Evolutionary conservation across 495 filamentous ascomycete species (phyloP), one percentile per base, ranked within the genome.

Genomic region (Penicillium lividum): DNA sequence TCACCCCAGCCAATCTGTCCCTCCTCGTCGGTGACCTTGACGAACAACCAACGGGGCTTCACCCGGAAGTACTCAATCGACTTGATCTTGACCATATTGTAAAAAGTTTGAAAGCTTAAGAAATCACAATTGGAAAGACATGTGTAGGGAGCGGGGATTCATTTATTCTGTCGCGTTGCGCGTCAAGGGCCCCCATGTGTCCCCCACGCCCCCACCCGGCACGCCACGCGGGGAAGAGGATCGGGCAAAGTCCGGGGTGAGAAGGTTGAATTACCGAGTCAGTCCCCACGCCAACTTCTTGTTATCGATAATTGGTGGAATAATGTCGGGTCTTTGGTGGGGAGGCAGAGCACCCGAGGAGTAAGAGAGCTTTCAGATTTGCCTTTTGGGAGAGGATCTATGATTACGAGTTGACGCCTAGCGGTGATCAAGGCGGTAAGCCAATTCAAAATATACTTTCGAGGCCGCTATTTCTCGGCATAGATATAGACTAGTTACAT

Each of bases 31-130:
- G 80, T 84, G 61, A 92, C 79, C 66, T 92, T 92, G 57, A 92
- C 90, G 57, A 93, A 92, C 9, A 93, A 80, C 90, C 90, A 93
- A 30, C 89, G 79, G 15, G 89, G 89, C 8, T 85, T 83, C n/a
- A 92, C 83, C 22, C 89, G 84, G 65, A 91, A 92, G 66, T 91
- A 89, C 61, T 91, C 89, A 51, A 92, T 85, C n/a, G 72, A 80
- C 50, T 80, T 80, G 57, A 91, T 91, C 67, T 84, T 87, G 4
- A 77, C 79, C 89, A 91, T 92, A 56, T 15, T 57, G n/a, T 15
- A 29, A 4, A 30, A 16, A 4, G 13, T 34, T 29, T 16, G 22
- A 53, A 10, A 16, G 44, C 11, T 8, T n/a, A 1, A 8, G 42
- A 42, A 4, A 7, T 11, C 11, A 5, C 1, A 6, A 53, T 27